Conservation (phyloP, 305 asterid species). For the Euphrasia arctica region DNA sequence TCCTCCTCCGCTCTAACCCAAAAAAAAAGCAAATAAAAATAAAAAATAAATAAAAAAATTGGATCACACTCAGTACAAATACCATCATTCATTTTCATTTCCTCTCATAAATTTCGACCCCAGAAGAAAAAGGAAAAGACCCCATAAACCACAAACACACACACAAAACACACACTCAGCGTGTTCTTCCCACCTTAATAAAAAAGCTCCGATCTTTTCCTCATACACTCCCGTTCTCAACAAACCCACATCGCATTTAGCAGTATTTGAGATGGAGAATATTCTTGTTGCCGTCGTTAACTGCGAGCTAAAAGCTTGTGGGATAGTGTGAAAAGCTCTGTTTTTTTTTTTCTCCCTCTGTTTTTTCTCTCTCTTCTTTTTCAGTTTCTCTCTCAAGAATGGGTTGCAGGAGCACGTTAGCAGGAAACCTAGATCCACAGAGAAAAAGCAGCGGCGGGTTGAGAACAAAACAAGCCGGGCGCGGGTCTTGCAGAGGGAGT, state of each 20-base stretch:
- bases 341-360: slow-evolving; percentile 7
- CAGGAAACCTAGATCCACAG: slow-evolving; percentile 80
- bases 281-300: slow-evolving; percentile 45
- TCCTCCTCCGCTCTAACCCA: slow-evolving; percentile 29
- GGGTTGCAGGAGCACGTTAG: slow-evolving; percentile 51
- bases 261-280: slow-evolving; percentile 53
- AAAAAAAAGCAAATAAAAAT: slow-evolving; percentile 8
- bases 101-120: slow-evolving; percentile 25
- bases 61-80: slow-evolving; percentile 22
- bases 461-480: slow-evolving; percentile 98
- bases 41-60: slow-evolving; percentile 10
- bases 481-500: slow-evolving; percentile 99
- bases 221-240: slow-evolving; percentile 9
- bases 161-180: slow-evolving; percentile 21
- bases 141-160: slow-evolving; percentile 17
- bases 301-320: slow-evolving; percentile 85
- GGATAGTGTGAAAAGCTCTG: slow-evolving; percentile 57
- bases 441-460: slow-evolving; percentile 94
- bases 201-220: slow-evolving; percentile 39
- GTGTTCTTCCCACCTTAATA: slow-evolving; percentile 21
- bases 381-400: slow-evolving; percentile 40
- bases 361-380: slow-evolving; percentile 15
- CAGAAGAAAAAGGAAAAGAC: slow-evolving; percentile 24
- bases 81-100: slow-evolving; percentile 33
- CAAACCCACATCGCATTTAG: not conserved